These are phyloP conservation scores for Lepidium africanum DNA, from an alignment of 345 rosid genomes.

Conservation along the genomic window DNA sequence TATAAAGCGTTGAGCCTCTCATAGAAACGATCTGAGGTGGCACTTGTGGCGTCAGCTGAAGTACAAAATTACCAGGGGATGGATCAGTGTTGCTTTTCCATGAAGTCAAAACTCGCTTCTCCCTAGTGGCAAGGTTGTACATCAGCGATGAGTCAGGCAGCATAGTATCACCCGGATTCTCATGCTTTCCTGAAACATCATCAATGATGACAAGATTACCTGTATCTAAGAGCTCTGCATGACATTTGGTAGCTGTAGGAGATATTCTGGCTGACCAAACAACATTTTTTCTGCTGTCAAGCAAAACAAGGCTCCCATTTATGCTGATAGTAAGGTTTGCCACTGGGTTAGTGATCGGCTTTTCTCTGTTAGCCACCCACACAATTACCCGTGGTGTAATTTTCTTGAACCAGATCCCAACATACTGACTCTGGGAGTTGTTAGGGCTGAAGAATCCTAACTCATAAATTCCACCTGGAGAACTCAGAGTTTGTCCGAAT, in stretches of 20 bases:
- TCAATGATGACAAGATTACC: conserved; percentile 22
- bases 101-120: conserved; percentile 14
- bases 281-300: background rate
- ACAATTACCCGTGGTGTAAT: too few species aligned
- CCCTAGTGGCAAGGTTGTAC: conserved; percentile 1
- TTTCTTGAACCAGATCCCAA: too few species aligned
- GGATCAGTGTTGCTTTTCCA: conserved; percentile 24
- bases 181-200: conserved; percentile 4
- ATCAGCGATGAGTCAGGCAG: conserved; percentile 8
- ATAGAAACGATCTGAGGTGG: conserved; percentile 18
- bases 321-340: conserved; percentile 10
- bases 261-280: conserved; percentile 8
- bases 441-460: too few species aligned
- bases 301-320: conserved; percentile 16
- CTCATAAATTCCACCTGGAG: background rate
- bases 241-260: conserved; percentile 8
- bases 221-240: conserved; percentile 16
- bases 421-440: too few species aligned
- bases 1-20: conserved; percentile 1
- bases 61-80: conserved; percentile 17
- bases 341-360: background rate
- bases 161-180: conserved; percentile 24
- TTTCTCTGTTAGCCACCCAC: too few species aligned
- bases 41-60: background rate
- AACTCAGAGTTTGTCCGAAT: background rate